These are phyloP conservation scores for Vicia sativa DNA, from an alignment of 306 rosid species.

Conservation along the genomic window DNA sequence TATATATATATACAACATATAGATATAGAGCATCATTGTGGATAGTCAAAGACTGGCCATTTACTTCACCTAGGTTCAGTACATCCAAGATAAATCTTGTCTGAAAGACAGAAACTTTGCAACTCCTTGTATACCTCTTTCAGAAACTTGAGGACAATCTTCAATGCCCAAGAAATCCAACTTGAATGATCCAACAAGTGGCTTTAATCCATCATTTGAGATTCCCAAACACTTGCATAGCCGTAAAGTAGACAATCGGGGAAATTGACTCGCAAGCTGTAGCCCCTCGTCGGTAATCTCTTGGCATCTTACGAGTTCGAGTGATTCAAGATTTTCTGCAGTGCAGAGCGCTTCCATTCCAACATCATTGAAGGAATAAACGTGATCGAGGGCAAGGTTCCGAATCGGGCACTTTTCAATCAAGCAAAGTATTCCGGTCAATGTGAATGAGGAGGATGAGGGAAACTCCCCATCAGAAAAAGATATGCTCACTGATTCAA, in stretches of 20 bases:
- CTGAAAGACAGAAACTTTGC: slow-evolving; percentile 70
- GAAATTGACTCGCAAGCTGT: slow-evolving; percentile 78
- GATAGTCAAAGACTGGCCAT: background rate
- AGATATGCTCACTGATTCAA: slow-evolving; percentile 73
- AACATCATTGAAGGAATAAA: slow-evolving; percentile 74
- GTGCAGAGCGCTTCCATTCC: slow-evolving; percentile 91
- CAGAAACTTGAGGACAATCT: slow-evolving; percentile 87
- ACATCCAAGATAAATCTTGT: slow-evolving; percentile 91
- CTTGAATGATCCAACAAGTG: slow-evolving; percentile 71
- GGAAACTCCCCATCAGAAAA: slow-evolving; percentile 91
- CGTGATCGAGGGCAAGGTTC: slow-evolving; percentile 77
- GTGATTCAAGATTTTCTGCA: slow-evolving; percentile 66
- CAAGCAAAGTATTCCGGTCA: slow-evolving; percentile 67
- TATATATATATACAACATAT: too few species aligned
- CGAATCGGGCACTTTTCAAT: slow-evolving; percentile 67
- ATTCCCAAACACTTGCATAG: slow-evolving; percentile 77
- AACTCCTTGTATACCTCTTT: slow-evolving; percentile 74
- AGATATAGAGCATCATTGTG: slow-evolving; percentile 17
- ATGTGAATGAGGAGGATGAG: slow-evolving; percentile 73
- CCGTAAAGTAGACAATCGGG: slow-evolving; percentile 52
- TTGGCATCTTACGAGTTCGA: slow-evolving; percentile 82
- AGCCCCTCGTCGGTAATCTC: slow-evolving; percentile 87
- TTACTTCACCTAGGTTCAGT: slow-evolving; percentile 42
- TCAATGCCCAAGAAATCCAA: slow-evolving; percentile 70
- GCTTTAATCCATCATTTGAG: slow-evolving; percentile 85